Evolutionary conservation across 2,329 filamentous ascomycete genomes (phyloP), one percentile per base, ranked within the genome.

Genomic region (Fusarium clavum): DNA sequence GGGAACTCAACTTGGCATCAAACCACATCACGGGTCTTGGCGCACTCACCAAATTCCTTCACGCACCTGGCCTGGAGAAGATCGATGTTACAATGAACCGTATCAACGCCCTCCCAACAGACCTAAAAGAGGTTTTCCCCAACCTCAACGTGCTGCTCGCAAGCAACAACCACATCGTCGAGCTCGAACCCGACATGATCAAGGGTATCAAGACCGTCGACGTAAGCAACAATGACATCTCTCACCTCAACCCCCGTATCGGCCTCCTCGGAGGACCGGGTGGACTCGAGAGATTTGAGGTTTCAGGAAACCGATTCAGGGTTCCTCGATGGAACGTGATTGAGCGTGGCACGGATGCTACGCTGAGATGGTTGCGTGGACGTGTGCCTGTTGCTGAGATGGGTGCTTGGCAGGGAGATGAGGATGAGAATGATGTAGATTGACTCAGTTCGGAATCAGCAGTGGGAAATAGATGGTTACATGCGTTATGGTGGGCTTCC

Each of bases 311-410:
- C 78, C 86, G 90, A 32, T 98, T 98, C 81, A 87, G 93, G 32
- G 94, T 98, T 32, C 95, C 95, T 1, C 89, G 92, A 60, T 94
- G 92, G 83, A 92, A 92, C 68, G 87, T 97, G 9, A 82, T 98
- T 49, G 92, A 95, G 64, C 92, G 94, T 67, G 95, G 95, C 1
- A 98, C 94, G 0, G 94, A 97, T 73, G 91, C 93, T 4, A 91
- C 94, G 1, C 82, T 98, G 71, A 85, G 90, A 52, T 97, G 94
- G 92, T 80, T 98, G 53, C 87, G 92, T 64, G 92, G 93, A 29
- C 87, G 91, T 58, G 91, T 97, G 38, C 90, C 92, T 0, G 83
- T 85, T 2, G 86, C 84, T 0, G 87, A 89, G 73, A 87, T 85
- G 86, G 84, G 79, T 0, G 81, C 82, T n/a, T 89, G 87, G 87